Base-by-base conservation (phyloP, 2,329 filamentous ascomycete genomes). In the Tolypocladium album region DNA sequence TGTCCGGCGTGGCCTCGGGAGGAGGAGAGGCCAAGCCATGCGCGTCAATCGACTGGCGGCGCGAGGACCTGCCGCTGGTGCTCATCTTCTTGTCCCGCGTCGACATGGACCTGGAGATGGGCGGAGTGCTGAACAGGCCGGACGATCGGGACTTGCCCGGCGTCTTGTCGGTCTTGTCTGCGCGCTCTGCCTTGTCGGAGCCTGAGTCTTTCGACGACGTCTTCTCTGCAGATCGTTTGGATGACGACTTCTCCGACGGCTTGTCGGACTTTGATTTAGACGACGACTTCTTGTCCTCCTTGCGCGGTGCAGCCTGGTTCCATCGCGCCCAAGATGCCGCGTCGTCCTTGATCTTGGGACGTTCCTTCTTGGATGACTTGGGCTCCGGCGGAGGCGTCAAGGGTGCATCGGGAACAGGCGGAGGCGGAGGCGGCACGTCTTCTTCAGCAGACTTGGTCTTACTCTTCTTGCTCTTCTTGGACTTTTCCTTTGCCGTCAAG, bases 291-390 rank as follows among this genome's bases (percentile, higher is more conserved):
- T 83, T 84, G 58, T 70, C 69, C 59, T 75, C 72, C 58, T 72
- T 73, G 45, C 66, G 70, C 22, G 76, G 70, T 3, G 82, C 63
- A 27, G 85, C 80, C 20, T 85, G 81, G 22, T 82, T 84, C 88
- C 88, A 93, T 71, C 86, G 85, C 42, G 86, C 88, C 90, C 91
- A 94, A 38, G 88, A 85, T 15, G 83, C 79, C 42, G 80, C 80
- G 61, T 88, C 87, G 61, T 90, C 88, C 66, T 85, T 89, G 64
- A 92, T 84, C 68, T 88, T 90, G 36, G 88, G 77, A 17, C 91
- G 88, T 64, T 95, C 89, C 70, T 88, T 95, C 74, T 85, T 90
- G 4, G 79, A 79, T 5, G 82, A 84, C 62, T 79, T 85, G 15
- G 80, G 75, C 57, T 86, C 84, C 20, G 83, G 75, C 5, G 80